phyloP scores from a whole-genome alignment of 768 basidiomycete genomes.

The Agaricus subrufescens region DNA sequence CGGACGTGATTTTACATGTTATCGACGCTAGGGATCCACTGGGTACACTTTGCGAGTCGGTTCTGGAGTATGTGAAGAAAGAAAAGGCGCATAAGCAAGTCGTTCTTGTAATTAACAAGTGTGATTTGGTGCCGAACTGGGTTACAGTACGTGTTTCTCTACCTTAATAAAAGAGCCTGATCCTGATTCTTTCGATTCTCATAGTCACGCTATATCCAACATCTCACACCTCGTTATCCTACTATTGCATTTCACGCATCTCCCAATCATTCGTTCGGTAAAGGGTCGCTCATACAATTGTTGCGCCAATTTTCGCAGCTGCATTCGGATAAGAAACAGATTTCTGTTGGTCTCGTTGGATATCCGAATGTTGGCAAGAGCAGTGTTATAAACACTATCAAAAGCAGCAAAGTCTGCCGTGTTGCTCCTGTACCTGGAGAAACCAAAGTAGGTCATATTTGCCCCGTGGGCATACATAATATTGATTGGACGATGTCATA shows the following conservation, averaged over 20 bases:
- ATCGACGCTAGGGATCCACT: constrained; percentile 94
- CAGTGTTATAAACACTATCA: constrained; percentile 96
- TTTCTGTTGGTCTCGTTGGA: constrained; percentile 95
- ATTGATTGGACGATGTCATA: constrained; percentile 18
- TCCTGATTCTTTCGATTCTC: not conserved
- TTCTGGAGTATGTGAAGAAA: constrained; percentile 89
- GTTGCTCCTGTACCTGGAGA: constrained; percentile 98
- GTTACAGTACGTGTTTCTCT: constrained; percentile 67
- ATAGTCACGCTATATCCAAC: constrained; percentile 93
- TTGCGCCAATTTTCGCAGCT: constrained; percentile 95
- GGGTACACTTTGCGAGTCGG: constrained; percentile 92
- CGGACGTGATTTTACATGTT: constrained; percentile 92
- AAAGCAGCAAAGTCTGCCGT: constrained; percentile 94
- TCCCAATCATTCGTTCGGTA: constrained; percentile 98
- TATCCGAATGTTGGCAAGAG: constrained; percentile 99
- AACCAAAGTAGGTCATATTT: constrained; percentile 61
- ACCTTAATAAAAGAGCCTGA: not conserved
- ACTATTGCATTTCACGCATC: constrained; percentile 99
- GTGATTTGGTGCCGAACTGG: constrained; percentile 98
- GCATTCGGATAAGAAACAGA: constrained; percentile 98
- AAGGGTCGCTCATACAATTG: constrained; percentile 95
- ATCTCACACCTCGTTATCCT: constrained; percentile 90
- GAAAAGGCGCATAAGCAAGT: constrained; percentile 98
- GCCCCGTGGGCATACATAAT: not conserved
- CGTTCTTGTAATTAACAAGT: constrained; percentile 96